Conservation (phyloP, 306 rosid species). For the Quercus wislizeni region DNA sequence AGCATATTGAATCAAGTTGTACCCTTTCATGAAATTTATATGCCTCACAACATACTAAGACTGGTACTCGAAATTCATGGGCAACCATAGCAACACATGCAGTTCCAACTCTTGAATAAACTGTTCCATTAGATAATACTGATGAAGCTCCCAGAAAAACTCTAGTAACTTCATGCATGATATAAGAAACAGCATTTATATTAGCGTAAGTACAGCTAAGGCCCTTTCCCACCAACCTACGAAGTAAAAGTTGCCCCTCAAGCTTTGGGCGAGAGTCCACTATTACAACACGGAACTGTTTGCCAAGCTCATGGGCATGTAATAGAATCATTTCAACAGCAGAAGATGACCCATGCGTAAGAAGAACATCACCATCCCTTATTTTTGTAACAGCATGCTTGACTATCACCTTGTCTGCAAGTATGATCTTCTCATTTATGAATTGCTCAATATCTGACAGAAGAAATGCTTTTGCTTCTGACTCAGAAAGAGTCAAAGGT, state of each 20-base stretch:
- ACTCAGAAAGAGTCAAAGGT: constrained; percentile 48
- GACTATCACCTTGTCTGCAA: constrained; percentile 57
- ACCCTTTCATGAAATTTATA: constrained; percentile 68
- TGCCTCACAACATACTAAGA: constrained; percentile 60
- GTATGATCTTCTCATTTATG: constrained; percentile 52
- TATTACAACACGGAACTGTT: constrained; percentile 51
- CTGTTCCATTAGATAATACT: constrained; percentile 55
- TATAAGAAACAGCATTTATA: constrained; percentile 56
- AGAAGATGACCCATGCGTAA: constrained; percentile 47
- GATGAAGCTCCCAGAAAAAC: constrained; percentile 58
- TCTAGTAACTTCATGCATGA: constrained; percentile 58
- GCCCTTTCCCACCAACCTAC: constrained; percentile 55
- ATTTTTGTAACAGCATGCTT: constrained; percentile 58
- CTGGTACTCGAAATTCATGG: constrained; percentile 54
- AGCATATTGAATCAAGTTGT: constrained; percentile 61
- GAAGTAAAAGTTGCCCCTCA: constrained; percentile 46
- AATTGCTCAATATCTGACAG: constrained; percentile 50
- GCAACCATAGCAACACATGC: constrained; percentile 68
- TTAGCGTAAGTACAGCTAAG: constrained; percentile 56
- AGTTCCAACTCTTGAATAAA: constrained; percentile 58
- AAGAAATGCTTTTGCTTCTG: constrained; percentile 53
- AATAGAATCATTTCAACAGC: constrained; percentile 52
- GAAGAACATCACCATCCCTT: constrained; percentile 65
- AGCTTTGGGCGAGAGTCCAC: constrained; percentile 65
- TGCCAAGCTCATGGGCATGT: constrained; percentile 56